phyloP scores from a whole-genome alignment of 768 basidiomycete species.

The Xerocomus spinulosus region DNA sequence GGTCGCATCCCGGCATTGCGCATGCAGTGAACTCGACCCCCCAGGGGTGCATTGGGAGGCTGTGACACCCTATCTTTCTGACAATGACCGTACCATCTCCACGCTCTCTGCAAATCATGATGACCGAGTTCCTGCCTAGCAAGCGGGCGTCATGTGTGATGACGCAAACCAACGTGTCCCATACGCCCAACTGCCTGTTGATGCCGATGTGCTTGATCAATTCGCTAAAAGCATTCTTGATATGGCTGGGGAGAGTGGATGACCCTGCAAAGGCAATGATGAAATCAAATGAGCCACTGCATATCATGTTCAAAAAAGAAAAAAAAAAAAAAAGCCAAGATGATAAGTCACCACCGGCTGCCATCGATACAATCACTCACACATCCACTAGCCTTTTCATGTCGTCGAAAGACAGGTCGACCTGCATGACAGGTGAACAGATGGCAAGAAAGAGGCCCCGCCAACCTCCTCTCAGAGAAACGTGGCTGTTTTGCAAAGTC shows the following conservation, averaged over 20 bases:
- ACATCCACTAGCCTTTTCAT: neutral
- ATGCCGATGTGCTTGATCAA: neutral
- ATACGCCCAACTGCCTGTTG: neutral
- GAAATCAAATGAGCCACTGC: neutral
- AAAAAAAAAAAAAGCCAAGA: too few species aligned
- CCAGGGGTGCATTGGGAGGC: slow-evolving; percentile 36
- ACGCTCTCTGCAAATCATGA: neutral
- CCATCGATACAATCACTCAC: too few species aligned
- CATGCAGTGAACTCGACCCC: neutral
- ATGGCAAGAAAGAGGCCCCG: neutral
- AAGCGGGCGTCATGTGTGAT: neutral
- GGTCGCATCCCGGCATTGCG: neutral
- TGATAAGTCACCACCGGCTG: too few species aligned
- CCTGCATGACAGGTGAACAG: neutral
- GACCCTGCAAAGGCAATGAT: neutral
- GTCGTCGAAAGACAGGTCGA: neutral
- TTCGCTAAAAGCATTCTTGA: neutral
- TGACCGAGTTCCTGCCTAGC: neutral
- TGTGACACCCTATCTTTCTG: slow-evolving; percentile 39
- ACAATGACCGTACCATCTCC: slow-evolving; percentile 13
- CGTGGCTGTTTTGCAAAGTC: neutral
- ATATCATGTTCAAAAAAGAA: neutral
- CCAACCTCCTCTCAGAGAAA: neutral
- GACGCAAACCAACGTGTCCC: neutral
- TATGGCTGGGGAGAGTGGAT: neutral